Base-by-base conservation (phyloP, 164 flowering plant species). In the Aristolochia fimbriata region DNA sequence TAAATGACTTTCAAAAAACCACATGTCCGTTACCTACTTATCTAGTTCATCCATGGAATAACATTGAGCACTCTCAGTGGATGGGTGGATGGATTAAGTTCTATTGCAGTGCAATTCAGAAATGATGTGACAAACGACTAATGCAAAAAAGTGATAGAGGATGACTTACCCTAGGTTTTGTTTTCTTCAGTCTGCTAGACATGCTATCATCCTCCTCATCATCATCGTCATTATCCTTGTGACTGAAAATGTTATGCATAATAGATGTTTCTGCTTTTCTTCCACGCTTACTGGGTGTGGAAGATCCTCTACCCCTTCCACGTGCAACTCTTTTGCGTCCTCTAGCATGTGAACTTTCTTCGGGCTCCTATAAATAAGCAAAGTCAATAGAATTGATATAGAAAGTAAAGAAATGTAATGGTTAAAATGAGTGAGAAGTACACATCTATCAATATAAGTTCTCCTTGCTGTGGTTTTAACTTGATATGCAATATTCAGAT, bases 281-380 rank as follows among this genome's bases (percentile, higher is more conserved):
- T 74, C 96, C 97, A 33, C 92, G 83, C 69, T 88, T 91, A 19
- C 91, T 74, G 25, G 87, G 48, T 61, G 78, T 65, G 9, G 83
- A 33, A 47, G 85, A 63, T 7, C 85, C 89, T 74, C 83, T 87
- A 57, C 86, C 90, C 69, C 83, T 80, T 62, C 91, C 95, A 62
- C 82, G 78, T 70, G 93, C 93, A 68, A 79, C 81, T 73, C 99
- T 81, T 82, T 94, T 91, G 48, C 79, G 76, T 51, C 96, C 87
- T 76, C 67, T 82, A 21, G 72, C 75, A 68, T 52, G 79, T 13
- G 69, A 55, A 50, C 57, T 73, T 47, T 69, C 83, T 60, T 80
- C 86, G 57, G 82, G 80, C 50, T 80, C 96, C 96, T 93, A 21
- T 62, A 46, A 54, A 58, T 47, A 27, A 57, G 55, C 54, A 49